These are phyloP conservation scores for Triticum urartu DNA, from an alignment of 176 grass and related monocot genomes.

Conservation along the genomic window DNA sequence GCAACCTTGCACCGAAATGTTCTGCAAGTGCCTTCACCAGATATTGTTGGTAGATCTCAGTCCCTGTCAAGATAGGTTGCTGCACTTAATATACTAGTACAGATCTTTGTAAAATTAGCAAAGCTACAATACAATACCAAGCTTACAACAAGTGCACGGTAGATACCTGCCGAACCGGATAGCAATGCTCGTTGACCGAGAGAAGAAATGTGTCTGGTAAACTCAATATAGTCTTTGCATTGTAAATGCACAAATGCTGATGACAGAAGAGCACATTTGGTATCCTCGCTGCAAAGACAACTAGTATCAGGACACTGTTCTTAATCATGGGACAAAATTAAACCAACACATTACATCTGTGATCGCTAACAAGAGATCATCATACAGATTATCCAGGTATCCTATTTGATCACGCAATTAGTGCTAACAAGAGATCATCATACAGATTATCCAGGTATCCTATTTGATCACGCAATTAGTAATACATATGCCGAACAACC, in stretches of 20 bases:
- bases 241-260: constrained; percentile 85
- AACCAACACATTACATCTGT: not conserved
- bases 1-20: constrained; percentile 84
- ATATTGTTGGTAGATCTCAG: constrained; percentile 96
- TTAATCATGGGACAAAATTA: constrained; percentile 20
- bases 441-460: not conserved
- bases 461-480: not conserved
- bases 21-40: constrained; percentile 91
- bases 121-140: constrained; percentile 11
- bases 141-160: constrained; percentile 17
- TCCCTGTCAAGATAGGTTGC: constrained; percentile 52
- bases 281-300: constrained; percentile 61
- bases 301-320: constrained; percentile 25
- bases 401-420: not conserved
- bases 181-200: constrained; percentile 81
- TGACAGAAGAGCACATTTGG: constrained; percentile 68
- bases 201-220: constrained; percentile 78
- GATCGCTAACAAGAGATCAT: constrained; percentile 1
- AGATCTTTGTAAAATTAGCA: constrained; percentile 1
- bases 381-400: not conserved
- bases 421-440: not conserved
- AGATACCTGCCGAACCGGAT: constrained; percentile 80
- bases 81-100: not conserved
- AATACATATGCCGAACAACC: constrained; percentile 9
- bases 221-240: constrained; percentile 77